A percentile compares a stretch with the other conserved stretches of the same genome.
Evolutionary conservation across 257 asterid genomes (phyloP).

Genomic region (Osmanthus fragrans): DNA sequence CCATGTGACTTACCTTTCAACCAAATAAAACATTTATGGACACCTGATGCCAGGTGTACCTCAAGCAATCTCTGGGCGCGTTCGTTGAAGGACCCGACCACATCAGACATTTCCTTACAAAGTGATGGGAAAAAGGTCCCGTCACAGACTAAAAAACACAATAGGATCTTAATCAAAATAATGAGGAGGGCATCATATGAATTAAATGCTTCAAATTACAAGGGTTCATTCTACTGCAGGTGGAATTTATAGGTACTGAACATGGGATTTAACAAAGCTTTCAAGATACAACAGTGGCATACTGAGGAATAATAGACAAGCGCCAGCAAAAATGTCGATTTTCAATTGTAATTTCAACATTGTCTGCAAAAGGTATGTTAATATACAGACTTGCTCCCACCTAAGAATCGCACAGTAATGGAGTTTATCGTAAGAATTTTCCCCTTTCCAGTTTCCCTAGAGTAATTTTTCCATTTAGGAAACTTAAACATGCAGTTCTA

Average conservation of each 20-base stretch:
- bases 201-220: not conserved
- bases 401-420: not conserved
- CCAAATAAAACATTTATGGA: slow-evolving; percentile 65
- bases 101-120: slow-evolving; percentile 82
- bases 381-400: not conserved
- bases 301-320: not conserved
- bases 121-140: slow-evolving; percentile 94
- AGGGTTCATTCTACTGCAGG: not conserved
- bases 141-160: slow-evolving; percentile 65
- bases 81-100: slow-evolving; percentile 78
- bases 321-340: not conserved
- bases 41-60: slow-evolving; percentile 72
- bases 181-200: not conserved
- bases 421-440: not conserved
- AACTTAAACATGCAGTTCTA: not conserved
- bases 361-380: not conserved
- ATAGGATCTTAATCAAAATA: slow-evolving; percentile 4
- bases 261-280: not conserved
- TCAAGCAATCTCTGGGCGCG: slow-evolving; percentile 73
- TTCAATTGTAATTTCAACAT: not conserved
- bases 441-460: not conserved
- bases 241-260: not conserved
- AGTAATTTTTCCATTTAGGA: not conserved
- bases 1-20: slow-evolving; percentile 57
- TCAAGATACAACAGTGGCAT: not conserved